Conservation (phyloP, 78 protist genomes). For the slime mould (Dictyostelium discoideum) region dicty_2.7 NC_007091.3:3967001-3967500, state of each 20-base stretch:
- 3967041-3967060: conserved; percentile 21
- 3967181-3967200: neutral
- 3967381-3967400: conserved; percentile 38
- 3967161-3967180: conserved; percentile 52
- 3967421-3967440: too few relatives aligned
- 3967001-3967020: neutral
- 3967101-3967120: neutral
- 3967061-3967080: neutral
- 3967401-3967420: conserved; percentile 23
- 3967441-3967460: too few relatives aligned
- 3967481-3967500: neutral
- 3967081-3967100: too few relatives aligned
- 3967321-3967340: conserved; percentile 17
- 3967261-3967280: neutral
- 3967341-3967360: neutral
- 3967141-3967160: conserved; percentile 74
- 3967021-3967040: neutral
- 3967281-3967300: neutral
- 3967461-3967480: too few relatives aligned
- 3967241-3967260: neutral
- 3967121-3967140: neutral
- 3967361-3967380: neutral
- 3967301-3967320: conserved; percentile 24
- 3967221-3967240: neutral
- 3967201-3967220: neutral